Evolutionary conservation across 208 protist genomes (phyloP).

Genomic region (Acanthamoeba rhysodes): DNA sequence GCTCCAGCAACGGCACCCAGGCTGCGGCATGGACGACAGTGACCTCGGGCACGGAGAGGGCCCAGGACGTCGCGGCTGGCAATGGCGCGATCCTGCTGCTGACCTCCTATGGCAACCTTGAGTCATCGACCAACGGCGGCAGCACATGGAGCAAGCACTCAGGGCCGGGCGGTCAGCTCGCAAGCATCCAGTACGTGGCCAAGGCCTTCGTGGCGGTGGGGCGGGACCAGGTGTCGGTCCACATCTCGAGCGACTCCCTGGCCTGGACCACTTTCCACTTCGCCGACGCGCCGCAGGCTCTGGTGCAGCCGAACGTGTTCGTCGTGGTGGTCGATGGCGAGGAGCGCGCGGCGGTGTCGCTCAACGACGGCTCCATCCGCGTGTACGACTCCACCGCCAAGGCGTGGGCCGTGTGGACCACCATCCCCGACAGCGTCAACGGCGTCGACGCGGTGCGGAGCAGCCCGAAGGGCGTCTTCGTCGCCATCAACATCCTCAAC

Average conservation of each 20-base stretch:
- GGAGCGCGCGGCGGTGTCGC: neutral
- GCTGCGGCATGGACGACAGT: neutral
- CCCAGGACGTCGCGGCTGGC: neutral
- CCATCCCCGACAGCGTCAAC: neutral
- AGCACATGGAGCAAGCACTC: neutral
- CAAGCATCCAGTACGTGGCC: neutral
- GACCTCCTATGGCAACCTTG: neutral
- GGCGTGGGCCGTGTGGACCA: neutral
- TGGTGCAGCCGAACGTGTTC: neutral
- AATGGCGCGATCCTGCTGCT: neutral
- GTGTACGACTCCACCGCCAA: neutral
- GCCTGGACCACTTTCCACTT: neutral
- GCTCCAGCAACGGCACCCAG: neutral
- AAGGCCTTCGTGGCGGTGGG: neutral
- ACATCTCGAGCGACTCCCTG: neutral
- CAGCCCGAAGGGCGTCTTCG: neutral
- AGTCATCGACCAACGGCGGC: neutral
- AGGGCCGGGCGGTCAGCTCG: neutral
- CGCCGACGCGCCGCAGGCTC: neutral
- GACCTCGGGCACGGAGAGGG: neutral
- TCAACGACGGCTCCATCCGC: neutral
- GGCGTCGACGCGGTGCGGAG: neutral
- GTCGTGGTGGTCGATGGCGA: neutral
- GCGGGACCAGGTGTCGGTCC: neutral
- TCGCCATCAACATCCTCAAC: neutral